Conservation (phyloP, 2,329 filamentous ascomycete species). For the Calonectria ilicicola region DNA sequence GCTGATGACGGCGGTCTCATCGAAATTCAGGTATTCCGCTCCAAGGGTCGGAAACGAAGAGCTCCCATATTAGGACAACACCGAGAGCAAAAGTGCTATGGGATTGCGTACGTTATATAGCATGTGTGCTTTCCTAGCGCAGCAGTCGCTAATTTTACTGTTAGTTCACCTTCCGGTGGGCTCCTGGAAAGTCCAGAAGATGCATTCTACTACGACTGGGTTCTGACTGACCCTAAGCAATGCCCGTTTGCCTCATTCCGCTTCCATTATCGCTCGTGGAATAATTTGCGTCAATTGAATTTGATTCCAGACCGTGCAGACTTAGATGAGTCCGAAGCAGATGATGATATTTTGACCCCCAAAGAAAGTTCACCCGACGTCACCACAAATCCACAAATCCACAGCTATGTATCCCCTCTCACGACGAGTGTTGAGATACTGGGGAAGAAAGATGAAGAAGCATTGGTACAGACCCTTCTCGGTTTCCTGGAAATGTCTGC, state of each 20-base stretch:
- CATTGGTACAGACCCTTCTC: neutral
- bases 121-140: neutral
- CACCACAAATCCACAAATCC: neutral
- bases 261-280: conserved; percentile 68
- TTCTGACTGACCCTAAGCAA: conserved; percentile 63
- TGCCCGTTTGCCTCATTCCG: conserved; percentile 65
- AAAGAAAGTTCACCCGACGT: neutral
- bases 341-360: neutral
- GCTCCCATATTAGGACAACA: conserved; percentile 57
- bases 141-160: conserved; percentile 20
- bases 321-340: neutral
- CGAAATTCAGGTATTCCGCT: conserved; percentile 65
- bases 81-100: conserved; percentile 61
- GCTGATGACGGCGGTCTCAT: conserved; percentile 68
- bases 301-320: conserved; percentile 52
- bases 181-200: conserved; percentile 64
- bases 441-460: neutral
- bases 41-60: conserved; percentile 58
- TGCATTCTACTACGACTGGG: conserved; percentile 64
- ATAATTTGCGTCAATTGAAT: conserved; percentile 60
- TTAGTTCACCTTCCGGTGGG: conserved; percentile 64
- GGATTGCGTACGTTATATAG: conserved; percentile 60
- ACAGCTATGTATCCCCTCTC: neutral
- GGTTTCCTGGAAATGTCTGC: neutral
- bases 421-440: too few species aligned